Evolutionary conservation across 1,284 basidiomycete genomes (phyloP), one percentile per base, ranked within the genome.

Genomic region (Erythrobasidium hasegawianum): DNA sequence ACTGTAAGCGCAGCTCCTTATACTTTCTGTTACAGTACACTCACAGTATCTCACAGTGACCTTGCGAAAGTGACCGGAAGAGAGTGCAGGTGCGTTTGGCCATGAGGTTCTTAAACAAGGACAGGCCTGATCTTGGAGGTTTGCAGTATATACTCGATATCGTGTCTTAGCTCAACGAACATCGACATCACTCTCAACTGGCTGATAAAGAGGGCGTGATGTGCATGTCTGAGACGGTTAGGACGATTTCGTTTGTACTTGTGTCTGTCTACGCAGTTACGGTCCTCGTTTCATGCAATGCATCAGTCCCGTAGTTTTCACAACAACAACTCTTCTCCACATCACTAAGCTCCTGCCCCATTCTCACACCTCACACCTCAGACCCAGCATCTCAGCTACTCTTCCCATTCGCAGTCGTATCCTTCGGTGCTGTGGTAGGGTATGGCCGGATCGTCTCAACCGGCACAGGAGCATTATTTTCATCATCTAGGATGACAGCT

Each of bases 161-260:
- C 16, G 92, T 94, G 87, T 20, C 94, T 94, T 79, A 92, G 86
- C 71, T 89, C 91, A 77, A 89, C 94, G 76, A 96, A 96, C 75
- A 81, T 97, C 59, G 81, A 82, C 71, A 79, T 82, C 33, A 80
- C 82, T 1, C 70, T 83, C 16, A 76, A 79, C 24, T 83, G 82
- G 82, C 75, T 82, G 16, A 75, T 76, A 5, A 77, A 78, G 62
- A 69, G 77, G 22, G 76, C 77, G 2, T 78, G 64, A 71, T 8
- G 59, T 22, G 20, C 20, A 27, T 16, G 2, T 55, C 14, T 29
- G n/a, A n/a, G n/a, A n/a, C n/a, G n/a, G n/a, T n/a, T n/a, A n/a
- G n/a, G n/a, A n/a, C n/a, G n/a, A n/a, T n/a, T n/a, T n/a, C n/a
- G n/a, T n/a, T n/a, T n/a, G n/a, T n/a, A n/a, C n/a, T n/a, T n/a